A percentile compares a stretch with the other conserved stretches of the same genome.
phyloP scores from a whole-genome alignment of 73 alveolate genomes.

The Tetrahymena malaccensis region DNA sequence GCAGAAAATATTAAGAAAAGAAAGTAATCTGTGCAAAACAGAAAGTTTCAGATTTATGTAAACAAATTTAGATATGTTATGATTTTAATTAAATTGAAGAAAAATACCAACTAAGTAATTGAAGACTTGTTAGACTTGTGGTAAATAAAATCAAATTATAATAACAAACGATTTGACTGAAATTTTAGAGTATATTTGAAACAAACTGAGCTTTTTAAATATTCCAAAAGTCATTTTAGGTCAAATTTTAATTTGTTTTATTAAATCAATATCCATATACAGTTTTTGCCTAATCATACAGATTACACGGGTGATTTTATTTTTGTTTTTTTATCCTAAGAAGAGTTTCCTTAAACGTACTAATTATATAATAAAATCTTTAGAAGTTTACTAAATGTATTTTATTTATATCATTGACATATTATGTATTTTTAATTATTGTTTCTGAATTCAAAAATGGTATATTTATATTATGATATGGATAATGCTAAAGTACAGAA shows the following conservation, averaged over 20 bases:
- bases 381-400: too few species aligned
- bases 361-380: too few species aligned
- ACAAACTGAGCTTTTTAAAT: background rate
- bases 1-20: background rate
- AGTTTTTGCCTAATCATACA: background rate
- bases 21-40: background rate
- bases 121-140: background rate
- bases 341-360: too few species aligned
- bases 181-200: background rate
- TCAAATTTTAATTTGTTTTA: background rate
- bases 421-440: too few species aligned
- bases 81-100: background rate
- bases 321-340: too few species aligned
- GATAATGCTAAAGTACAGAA: too few species aligned
- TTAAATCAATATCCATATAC: background rate
- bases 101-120: background rate
- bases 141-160: background rate
- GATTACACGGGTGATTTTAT: background rate
- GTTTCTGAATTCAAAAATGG: too few species aligned
- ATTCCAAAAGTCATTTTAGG: background rate
- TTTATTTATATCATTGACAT: too few species aligned
- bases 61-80: background rate
- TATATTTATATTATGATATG: too few species aligned
- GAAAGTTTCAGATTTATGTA: background rate
- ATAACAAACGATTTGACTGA: background rate